Evolutionary conservation across 2,329 filamentous ascomycete species (phyloP).

Genomic region (Talaromyces marneffei): DNA sequence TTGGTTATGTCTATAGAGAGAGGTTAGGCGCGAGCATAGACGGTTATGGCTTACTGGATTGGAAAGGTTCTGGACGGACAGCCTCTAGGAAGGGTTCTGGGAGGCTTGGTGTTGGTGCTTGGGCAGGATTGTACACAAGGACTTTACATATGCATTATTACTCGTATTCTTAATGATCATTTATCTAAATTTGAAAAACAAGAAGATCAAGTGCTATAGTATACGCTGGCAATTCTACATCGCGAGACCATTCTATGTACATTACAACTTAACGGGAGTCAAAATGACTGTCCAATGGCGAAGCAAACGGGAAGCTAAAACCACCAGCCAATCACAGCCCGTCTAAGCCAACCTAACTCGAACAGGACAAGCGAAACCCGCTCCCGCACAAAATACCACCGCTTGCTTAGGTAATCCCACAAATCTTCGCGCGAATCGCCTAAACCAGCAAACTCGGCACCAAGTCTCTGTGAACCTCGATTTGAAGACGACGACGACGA

Average conservation of each 20-base stretch:
- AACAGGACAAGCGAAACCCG: constrained; percentile 37
- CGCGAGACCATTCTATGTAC: neutral
- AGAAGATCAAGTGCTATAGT: neutral
- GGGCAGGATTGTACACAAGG: neutral
- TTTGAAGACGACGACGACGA: constrained; percentile 30
- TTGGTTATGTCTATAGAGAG: neutral
- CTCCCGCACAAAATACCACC: constrained; percentile 21
- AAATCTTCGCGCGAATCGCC: constrained; percentile 19
- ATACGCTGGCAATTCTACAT: neutral
- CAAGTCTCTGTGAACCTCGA: constrained; percentile 19
- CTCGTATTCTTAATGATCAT: neutral
- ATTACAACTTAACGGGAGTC: neutral
- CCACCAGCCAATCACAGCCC: neutral
- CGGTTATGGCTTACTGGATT: neutral
- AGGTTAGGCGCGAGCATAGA: constrained; percentile 5
- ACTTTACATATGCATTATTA: neutral
- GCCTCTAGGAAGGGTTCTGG: neutral
- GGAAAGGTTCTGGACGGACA: neutral
- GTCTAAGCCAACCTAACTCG: constrained; percentile 26
- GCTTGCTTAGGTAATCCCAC: constrained; percentile 15
- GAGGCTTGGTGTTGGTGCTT: neutral
- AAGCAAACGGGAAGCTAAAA: constrained; percentile 30
- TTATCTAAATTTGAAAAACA: neutral
- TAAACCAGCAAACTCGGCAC: constrained; percentile 21
- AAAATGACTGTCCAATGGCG: constrained; percentile 13